Conservation (phyloP, 306 rosid species). For the Prunus davidiana region DNA sequence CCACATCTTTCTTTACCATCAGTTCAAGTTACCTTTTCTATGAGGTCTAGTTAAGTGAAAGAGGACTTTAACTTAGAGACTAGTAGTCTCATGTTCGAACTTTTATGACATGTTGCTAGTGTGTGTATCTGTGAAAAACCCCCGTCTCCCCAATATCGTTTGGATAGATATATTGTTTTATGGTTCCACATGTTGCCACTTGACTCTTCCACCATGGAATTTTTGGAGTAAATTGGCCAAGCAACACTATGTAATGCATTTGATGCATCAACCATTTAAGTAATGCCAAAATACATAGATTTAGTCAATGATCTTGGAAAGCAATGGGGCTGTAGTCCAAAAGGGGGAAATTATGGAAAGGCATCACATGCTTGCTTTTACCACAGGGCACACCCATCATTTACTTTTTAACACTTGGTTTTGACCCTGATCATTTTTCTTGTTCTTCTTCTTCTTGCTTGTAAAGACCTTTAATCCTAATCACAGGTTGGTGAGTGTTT, state of each 20-base stretch:
- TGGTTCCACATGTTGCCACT: background rate
- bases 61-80: no score
- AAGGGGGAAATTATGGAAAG: conserved; percentile 12
- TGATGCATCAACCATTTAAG: background rate
- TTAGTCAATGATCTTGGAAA: conserved; percentile 29
- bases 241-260: background rate
- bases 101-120: rapidly evolving
- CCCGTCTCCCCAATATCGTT: no score
- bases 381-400: conserved; percentile 21
- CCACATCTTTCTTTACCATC: conserved; percentile 1
- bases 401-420: conserved; percentile 14
- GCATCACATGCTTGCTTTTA: conserved; percentile 31
- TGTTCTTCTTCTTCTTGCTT: background rate
- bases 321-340: conserved; percentile 2
- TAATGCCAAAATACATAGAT: background rate
- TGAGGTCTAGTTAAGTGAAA: no score
- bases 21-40: background rate
- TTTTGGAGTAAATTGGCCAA: background rate
- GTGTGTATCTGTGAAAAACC: no score
- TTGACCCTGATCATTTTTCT: conserved; percentile 16
- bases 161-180: background rate
- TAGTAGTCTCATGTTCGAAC: no score
- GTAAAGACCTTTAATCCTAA: background rate
- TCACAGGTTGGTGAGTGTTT: conserved; percentile 12
- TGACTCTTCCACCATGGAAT: background rate